Conservation (phyloP, 441 rosid species). For the Theobroma grandiflorum region DNA sequence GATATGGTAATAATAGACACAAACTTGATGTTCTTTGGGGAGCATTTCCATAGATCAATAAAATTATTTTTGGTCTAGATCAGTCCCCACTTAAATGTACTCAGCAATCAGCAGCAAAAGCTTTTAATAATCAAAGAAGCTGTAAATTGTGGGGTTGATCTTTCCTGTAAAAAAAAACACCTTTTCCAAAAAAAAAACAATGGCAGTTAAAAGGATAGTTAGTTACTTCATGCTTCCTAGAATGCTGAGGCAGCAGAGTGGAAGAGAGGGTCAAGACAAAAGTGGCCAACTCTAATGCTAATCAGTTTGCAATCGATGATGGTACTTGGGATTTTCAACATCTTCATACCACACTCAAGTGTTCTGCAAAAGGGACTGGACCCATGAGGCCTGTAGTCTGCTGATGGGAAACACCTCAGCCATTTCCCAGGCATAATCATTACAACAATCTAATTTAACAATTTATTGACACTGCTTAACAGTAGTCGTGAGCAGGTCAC, state of each 20-base stretch:
- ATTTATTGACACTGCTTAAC: neutral
- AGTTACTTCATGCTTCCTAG: neutral
- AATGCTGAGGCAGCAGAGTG: neutral
- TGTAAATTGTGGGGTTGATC: neutral
- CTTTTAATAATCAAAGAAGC: neutral
- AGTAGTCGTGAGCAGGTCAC: neutral
- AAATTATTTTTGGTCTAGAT: neutral
- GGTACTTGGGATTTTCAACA: neutral
- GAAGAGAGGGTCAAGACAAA: neutral
- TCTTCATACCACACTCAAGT: neutral
- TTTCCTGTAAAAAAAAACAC: neutral
- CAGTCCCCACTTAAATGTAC: neutral
- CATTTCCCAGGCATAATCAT: slow-evolving; percentile 9
- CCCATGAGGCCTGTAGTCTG: neutral
- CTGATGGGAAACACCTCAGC: slow-evolving; percentile 10
- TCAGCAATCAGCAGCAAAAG: neutral
- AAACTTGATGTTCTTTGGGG: neutral
- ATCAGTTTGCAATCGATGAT: neutral
- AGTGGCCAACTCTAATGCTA: neutral
- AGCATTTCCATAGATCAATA: neutral
- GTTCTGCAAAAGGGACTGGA: neutral
- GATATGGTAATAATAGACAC: neutral
- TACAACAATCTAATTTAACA: neutral
- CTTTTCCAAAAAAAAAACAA: neutral
- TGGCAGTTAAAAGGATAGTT: neutral